Conservation (phyloP, 176 grass and related monocot genomes). For the Alloteropsis semialata region DNA sequence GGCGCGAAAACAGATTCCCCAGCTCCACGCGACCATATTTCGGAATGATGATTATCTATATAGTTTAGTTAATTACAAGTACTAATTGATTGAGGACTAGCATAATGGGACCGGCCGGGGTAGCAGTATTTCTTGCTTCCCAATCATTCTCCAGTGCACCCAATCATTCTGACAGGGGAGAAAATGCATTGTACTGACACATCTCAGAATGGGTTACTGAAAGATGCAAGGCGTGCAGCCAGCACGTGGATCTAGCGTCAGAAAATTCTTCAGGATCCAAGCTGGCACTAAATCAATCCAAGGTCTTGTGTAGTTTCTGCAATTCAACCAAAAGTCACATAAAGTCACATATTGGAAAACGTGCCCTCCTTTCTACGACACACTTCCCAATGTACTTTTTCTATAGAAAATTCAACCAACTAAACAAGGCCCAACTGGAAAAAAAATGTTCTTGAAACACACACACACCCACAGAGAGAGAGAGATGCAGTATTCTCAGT, state of each 20-base stretch:
- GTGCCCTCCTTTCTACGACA: too few species aligned
- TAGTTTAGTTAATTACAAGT: neutral
- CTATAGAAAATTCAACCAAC: too few species aligned
- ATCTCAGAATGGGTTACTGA: neutral
- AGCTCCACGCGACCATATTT: conserved; percentile 48
- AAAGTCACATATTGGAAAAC: too few species aligned
- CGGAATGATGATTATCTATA: neutral
- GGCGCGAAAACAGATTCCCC: conserved; percentile 35
- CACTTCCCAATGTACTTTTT: too few species aligned
- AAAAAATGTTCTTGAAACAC: too few species aligned
- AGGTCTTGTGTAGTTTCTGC: too few species aligned
- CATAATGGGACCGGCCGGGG: neutral
- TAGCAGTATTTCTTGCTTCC: conserved; percentile 14
- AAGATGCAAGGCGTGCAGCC: neutral
- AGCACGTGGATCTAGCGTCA: neutral
- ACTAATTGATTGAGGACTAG: neutral
- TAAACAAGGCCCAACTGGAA: too few species aligned
- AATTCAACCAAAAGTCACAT: too few species aligned
- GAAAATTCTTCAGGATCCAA: neutral
- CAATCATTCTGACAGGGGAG: too few species aligned
- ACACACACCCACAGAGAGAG: too few species aligned
- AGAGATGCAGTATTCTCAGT: too few species aligned
- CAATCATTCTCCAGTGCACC: conserved; percentile 29
- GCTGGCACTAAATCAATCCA: neutral
- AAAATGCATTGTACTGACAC: neutral